These are phyloP conservation scores for Wallemia mellicola DNA, from an alignment of 1,284 basidiomycete species.

Conservation along the genomic window DNA sequence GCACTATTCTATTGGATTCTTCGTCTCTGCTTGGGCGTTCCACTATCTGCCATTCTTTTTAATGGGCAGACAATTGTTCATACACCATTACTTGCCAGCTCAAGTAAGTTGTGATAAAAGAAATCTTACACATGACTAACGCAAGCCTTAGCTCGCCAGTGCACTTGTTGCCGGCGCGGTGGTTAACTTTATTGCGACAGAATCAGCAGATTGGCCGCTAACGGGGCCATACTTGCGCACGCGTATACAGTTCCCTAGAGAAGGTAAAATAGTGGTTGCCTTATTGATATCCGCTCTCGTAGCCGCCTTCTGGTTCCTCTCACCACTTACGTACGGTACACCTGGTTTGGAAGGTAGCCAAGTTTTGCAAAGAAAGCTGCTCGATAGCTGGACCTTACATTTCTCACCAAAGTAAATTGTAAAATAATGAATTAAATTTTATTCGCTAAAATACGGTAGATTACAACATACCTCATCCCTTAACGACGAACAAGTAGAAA, in stretches of 20 bases:
- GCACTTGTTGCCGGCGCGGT: conserved; percentile 71
- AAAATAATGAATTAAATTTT: neutral
- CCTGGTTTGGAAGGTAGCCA: conserved; percentile 43
- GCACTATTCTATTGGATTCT: conserved; percentile 75
- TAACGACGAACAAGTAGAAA: neutral
- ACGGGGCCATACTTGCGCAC: conserved; percentile 40
- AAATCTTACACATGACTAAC: conserved; percentile 3
- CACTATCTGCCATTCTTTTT: conserved; percentile 92
- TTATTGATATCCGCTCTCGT: conserved; percentile 30
- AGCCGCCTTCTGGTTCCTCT: conserved; percentile 37
- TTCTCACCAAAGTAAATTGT: neutral
- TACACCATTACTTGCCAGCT: conserved; percentile 90
- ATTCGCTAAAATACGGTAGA: neutral
- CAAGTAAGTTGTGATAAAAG: conserved; percentile 14
- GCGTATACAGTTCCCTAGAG: conserved; percentile 9
- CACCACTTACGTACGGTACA: conserved; percentile 70
- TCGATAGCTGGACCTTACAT: conserved; percentile 51
- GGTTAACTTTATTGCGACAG: conserved; percentile 67
- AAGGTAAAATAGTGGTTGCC: conserved; percentile 15
- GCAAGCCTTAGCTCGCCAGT: conserved; percentile 56
- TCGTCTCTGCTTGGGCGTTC: conserved; percentile 70
- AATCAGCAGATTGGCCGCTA: conserved; percentile 76
- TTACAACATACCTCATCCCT: neutral
- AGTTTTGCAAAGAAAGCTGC: conserved; percentile 36
- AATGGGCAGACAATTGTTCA: conserved; percentile 81